A percentile compares a stretch with the other conserved stretches of the same genome.
phyloP scores from a whole-genome alignment of 768 basidiomycete species.

The Tricholoma sp. region DNA sequence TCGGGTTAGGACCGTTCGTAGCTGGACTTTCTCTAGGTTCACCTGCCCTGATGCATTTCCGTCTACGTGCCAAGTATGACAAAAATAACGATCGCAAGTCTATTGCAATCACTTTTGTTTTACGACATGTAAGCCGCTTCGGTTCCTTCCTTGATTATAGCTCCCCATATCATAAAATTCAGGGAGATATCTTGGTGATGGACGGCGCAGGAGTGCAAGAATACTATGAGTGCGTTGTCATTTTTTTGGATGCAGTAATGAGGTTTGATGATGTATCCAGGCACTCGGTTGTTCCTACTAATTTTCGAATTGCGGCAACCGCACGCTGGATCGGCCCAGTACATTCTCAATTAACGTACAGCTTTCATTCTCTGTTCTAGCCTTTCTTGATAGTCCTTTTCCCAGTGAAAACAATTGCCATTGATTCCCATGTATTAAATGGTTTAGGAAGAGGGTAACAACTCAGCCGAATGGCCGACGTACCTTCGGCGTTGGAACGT shows the following conservation, averaged over 20 bases:
- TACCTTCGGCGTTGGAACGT: too few species aligned
- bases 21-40: slow-evolving; percentile 77
- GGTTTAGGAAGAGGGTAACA: too few species aligned
- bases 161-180: not conserved
- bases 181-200: slow-evolving; percentile 82
- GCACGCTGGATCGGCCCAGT: slow-evolving; percentile 55
- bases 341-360: slow-evolving; percentile 1
- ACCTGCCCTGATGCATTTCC: slow-evolving; percentile 77
- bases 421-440: not conserved
- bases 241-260: not conserved
- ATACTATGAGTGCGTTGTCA: slow-evolving; percentile 58
- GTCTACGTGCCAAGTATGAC: slow-evolving; percentile 38
- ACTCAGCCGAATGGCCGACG: too few species aligned
- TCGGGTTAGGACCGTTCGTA: slow-evolving; percentile 65
- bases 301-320: slow-evolving; percentile 78
- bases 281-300: slow-evolving; percentile 69
- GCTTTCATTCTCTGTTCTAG: not conserved
- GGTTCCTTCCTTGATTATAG: not conserved
- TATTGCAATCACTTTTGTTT: slow-evolving; percentile 47
- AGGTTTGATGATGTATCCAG: slow-evolving; percentile 28
- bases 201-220: slow-evolving; percentile 64
- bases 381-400: not conserved
- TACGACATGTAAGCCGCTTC: slow-evolving; percentile 53
- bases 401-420: not conserved
- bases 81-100: slow-evolving; percentile 25